Evolutionary conservation across 2,329 filamentous ascomycete genomes (phyloP), one percentile per base, ranked within the genome.

Genomic region (Orbilia brochopaga): DNA sequence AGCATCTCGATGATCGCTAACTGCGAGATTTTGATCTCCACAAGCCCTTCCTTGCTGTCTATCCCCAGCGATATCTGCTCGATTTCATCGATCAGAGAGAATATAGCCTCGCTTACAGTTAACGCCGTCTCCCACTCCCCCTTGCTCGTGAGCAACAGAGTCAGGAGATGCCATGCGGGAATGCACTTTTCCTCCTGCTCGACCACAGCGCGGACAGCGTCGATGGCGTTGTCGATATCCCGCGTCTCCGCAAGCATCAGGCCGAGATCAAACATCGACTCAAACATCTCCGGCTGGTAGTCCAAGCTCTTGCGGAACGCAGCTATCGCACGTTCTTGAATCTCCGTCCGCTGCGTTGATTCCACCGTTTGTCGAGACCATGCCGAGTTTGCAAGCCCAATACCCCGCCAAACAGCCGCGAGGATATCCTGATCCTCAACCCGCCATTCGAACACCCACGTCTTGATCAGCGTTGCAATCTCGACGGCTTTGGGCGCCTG

Each of bases 11-110:
- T 80, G 19, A 99, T 84, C 2, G 90, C 85, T 69, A 99, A 83
- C 77, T 97, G 92, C 10, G 93, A 97, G 86, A 97, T 96, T 79
- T 96, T 96, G 73, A 97, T 87, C 79, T 97, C 90, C n/a, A 99
- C 81, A 46, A 99, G 88, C 54, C 86, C 86, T 79, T 92, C 90
- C 78, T 92, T 95, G 78, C 97, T 92, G 24, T 57, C 53, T 30
- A 75, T 61, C 2, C 76, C 75, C 1, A 73, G 19, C 1, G 17
- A 23, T 4, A 44, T 23, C 44, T 73, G 69, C 19, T 66, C 74
- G 69, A 69, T 11, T 27, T 73, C 69, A 15, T 74, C 76, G 13
- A 77, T 65, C 10, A 76, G 91, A 75, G 96, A 92, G 77, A 97
- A 90, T 2, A 92, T 92, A 24, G 91, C 92, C 78, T 96, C 91